Evolutionary conservation across 176 grass and related monocot species (phyloP).

Genomic region (Eleusine coracana): DNA sequence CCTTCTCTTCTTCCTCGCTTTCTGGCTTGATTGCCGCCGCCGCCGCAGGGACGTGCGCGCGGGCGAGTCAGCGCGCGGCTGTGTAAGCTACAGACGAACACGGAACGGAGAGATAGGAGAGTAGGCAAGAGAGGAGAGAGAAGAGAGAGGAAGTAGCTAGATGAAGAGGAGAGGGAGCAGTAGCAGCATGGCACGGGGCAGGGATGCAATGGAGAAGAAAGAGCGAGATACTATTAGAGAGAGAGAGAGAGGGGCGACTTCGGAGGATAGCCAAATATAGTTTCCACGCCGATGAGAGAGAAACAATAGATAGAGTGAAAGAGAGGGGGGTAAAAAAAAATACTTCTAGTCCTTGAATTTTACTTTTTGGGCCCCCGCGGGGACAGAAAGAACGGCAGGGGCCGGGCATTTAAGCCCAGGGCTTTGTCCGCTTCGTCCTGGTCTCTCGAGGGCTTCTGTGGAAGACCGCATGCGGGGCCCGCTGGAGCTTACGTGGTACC

Average conservation of each 20-base stretch:
- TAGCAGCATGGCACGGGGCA: conserved; percentile 45
- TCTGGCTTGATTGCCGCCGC: not conserved
- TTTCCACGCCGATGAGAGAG: conserved; percentile 5
- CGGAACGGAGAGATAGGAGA: not conserved
- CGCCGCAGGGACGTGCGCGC: not conserved
- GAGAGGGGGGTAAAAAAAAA: not conserved
- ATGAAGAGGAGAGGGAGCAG: conserved; percentile 30
- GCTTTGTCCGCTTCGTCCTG: rapidly evolving
- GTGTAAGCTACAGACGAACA: not conserved
- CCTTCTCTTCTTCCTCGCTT: not conserved
- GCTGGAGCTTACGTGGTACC: not conserved
- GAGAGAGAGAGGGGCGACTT: not conserved
- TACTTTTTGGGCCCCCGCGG: conserved; percentile 22
- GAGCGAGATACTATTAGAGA: not conserved
- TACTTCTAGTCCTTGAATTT: not conserved
- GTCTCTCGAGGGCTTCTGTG: not conserved
- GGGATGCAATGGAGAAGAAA: not conserved
- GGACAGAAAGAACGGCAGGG: conserved; percentile 37
- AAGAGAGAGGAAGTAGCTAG: conserved; percentile 28
- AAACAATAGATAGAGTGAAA: not conserved
- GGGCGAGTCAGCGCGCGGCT: not conserved
- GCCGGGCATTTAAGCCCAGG: not conserved
- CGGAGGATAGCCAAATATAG: conserved; percentile 50
- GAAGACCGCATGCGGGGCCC: not conserved
- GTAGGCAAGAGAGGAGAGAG: conserved; percentile 5